Evolutionary conservation across 176 grass and related monocot genomes (phyloP).

Genomic region (Melocanna baccifera): DNA sequence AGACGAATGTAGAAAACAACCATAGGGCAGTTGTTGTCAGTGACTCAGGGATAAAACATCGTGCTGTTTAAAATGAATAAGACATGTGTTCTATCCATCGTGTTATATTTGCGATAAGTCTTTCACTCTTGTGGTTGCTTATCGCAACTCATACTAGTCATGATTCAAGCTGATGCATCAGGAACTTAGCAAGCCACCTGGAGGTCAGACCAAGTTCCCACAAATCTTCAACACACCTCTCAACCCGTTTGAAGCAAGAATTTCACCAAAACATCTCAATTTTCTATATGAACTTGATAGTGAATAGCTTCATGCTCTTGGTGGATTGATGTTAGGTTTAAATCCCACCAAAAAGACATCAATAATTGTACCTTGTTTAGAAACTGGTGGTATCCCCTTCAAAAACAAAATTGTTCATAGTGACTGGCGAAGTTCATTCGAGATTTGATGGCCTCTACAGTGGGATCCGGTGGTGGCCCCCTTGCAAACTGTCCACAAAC

Average conservation of each 20-base stretch:
- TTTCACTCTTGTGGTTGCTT: not conserved
- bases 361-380: too few species aligned
- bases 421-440: too few species aligned
- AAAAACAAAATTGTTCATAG: too few species aligned
- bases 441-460: too few species aligned
- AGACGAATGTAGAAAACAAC: too few species aligned
- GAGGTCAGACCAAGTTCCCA: not conserved
- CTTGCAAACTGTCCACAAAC: too few species aligned
- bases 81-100: too few species aligned
- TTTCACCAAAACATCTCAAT: not conserved
- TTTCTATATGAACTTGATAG: not conserved
- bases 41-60: too few species aligned
- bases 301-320: not conserved
- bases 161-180: not conserved
- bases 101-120: not conserved
- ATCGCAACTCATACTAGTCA: not conserved
- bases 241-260: not conserved
- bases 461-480: too few species aligned
- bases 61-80: too few species aligned
- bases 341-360: not conserved
- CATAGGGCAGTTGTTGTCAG: too few species aligned
- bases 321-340: not conserved
- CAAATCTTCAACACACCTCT: not conserved
- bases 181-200: not conserved
- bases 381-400: too few species aligned